Evolutionary conservation across 2,329 filamentous ascomycete species (phyloP), one percentile per base, ranked within the genome.

Genomic region (Elsinoe batatas): DNA sequence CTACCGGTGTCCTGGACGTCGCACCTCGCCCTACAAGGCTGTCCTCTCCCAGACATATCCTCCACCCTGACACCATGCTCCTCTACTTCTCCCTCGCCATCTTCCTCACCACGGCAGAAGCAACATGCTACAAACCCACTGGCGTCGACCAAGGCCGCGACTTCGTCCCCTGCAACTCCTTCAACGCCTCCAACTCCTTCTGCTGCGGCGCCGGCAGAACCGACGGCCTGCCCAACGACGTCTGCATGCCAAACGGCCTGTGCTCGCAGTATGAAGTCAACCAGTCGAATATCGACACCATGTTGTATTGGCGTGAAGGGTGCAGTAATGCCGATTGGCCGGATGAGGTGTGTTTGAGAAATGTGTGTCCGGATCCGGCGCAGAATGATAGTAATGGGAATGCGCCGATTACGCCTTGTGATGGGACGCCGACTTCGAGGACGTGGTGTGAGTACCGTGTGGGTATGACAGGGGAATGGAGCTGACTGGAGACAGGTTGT

Each of bases 301-400:
- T 37, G 37, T 11, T 55, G 53, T 55, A 46, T 38, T 55, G 53
- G 53, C 20, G 53, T 5, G 53, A 55, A 37, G 53, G 53, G n/a
- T 55, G 53, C 40, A 55, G 53, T 17, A 55, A 55, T 35, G 40
- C 53, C 7, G 53, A 55, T 26, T 55, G 53, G 53, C 53, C 53
- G 8, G 40, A 55, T n/a, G 53, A 47, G 8, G 53, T 55, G 12
- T 55, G 53, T 44, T 22, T 44, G 20, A 55, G 30, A 40, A 55
- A 55, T 17, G 42, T 55, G 22, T 55, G 53, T 36, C 32, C 38
- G 20, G 53, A 55, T 55, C 53, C 53, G 6, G 46, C 53, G 26
- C 37, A 55, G 18, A 55, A 55, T 20, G 53, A 55, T 20, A 36
- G 26, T 10, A 55, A 55, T 26, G 53, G 53, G 6, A 55, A 55